phyloP scores from a whole-genome alignment of 2,329 filamentous ascomycete genomes.

The Colletotrichum destructivum region DNA sequence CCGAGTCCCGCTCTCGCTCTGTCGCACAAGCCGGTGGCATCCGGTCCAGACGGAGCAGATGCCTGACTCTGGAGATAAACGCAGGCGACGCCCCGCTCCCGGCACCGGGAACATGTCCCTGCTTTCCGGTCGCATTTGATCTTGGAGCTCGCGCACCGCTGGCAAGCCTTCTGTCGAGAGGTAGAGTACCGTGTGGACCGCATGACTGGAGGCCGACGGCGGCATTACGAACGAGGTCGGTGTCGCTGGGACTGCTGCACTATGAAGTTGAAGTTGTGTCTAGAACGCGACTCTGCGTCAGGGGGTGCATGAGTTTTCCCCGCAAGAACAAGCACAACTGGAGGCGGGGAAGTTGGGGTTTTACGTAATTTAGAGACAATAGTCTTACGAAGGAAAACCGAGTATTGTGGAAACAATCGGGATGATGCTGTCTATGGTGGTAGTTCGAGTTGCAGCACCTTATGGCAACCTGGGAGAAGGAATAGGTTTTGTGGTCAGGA shows the following conservation, averaged over 20 bases:
- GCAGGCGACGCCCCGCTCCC: constrained; percentile 49
- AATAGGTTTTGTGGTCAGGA: no score
- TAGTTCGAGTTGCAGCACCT: no score
- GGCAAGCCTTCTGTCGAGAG: constrained; percentile 58
- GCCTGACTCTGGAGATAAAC: constrained; percentile 46
- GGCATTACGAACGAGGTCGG: not conserved
- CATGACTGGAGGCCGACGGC: constrained; percentile 1
- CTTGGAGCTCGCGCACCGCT: constrained; percentile 55
- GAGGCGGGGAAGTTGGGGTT: constrained; percentile 17
- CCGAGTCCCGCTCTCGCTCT: not conserved
- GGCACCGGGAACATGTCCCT: constrained; percentile 53
- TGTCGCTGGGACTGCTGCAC: not conserved
- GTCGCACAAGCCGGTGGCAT: not conserved
- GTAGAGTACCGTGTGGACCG: constrained; percentile 51
- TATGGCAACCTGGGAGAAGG: no score
- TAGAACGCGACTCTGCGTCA: not conserved
- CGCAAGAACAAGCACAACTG: not conserved
- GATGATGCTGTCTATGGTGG: no score
- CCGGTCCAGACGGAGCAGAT: not conserved
- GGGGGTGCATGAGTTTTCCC: not conserved
- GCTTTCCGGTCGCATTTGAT: constrained; percentile 57
- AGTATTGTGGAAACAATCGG: not conserved
- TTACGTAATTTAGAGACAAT: constrained; percentile 9
- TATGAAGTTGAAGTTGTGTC: not conserved
- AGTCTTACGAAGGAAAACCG: not conserved